Evolutionary conservation across 805 yeast species (phyloP).

Genomic region (Hanseniaspora guilliermondii): DNA sequence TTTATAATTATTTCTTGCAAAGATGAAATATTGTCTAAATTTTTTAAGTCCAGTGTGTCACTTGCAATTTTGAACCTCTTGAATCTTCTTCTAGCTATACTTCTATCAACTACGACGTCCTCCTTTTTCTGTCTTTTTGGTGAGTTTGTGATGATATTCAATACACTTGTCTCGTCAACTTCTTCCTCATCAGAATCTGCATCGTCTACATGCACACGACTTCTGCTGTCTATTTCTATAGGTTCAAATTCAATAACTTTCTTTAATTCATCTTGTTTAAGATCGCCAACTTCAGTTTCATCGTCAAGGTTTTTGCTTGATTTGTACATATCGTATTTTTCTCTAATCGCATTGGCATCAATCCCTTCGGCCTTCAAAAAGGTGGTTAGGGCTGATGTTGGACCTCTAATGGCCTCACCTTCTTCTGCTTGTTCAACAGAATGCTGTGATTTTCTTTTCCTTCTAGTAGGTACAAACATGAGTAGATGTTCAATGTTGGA

Average conservation of each 20-base stretch:
- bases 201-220: constrained; percentile 9
- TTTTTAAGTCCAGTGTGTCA: constrained; percentile 58
- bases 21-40: constrained; percentile 49
- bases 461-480: constrained; percentile 13
- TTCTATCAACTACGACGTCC: constrained; percentile 9
- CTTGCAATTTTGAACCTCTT: constrained; percentile 53
- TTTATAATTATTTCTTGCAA: constrained; percentile 74
- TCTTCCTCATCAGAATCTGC: constrained; percentile 20
- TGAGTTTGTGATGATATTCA: constrained; percentile 12
- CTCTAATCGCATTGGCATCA: constrained; percentile 63
- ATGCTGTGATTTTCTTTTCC: constrained; percentile 7
- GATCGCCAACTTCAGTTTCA: constrained; percentile 18
- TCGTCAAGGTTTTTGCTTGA: constrained; percentile 19
- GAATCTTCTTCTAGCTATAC: constrained; percentile 16
- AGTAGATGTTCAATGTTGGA: not conserved
- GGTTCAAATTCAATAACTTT: constrained; percentile 17
- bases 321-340: constrained; percentile 30
- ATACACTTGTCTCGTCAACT: not conserved
- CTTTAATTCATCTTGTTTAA: constrained; percentile 18
- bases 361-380: constrained; percentile 83
- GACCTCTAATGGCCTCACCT: constrained; percentile 29
- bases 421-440: not conserved
- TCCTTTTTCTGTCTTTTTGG: not conserved
- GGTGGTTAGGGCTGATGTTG: constrained; percentile 83
- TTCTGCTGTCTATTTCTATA: not conserved